These are phyloP conservation scores for Trypanosomatidae sp. DNA, from an alignment of 208 protist genomes.

Conservation along the genomic window DNA sequence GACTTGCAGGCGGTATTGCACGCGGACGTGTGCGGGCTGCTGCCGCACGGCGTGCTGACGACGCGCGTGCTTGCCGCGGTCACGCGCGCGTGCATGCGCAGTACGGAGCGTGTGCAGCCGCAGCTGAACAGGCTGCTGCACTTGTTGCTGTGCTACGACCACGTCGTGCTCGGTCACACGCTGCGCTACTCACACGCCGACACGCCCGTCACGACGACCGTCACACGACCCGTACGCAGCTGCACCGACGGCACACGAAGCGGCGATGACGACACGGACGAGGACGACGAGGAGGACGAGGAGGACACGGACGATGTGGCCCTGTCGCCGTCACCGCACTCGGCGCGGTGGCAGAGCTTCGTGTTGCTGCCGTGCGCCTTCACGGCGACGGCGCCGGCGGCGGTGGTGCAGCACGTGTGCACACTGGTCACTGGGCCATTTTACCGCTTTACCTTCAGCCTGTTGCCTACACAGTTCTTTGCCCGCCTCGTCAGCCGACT, in stretches of 20 bases:
- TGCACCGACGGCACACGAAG: not conserved
- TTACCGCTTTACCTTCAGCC: conserved; percentile 65
- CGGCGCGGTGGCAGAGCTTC: conserved; percentile 23
- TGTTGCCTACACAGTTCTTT: conserved; percentile 69
- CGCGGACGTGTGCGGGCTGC: too few species aligned
- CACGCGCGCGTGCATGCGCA: too few species aligned
- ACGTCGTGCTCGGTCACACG: conserved; percentile 12
- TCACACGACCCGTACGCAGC: too few species aligned
- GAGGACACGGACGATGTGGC: too few species aligned
- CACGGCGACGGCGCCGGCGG: conserved; percentile 17
- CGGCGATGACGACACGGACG: not conserved
- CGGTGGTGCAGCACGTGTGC: conserved; percentile 32
- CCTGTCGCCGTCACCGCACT: too few species aligned
- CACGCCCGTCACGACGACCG: not conserved
- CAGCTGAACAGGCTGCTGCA: conserved; percentile 4
- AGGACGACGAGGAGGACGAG: not conserved
- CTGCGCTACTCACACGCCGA: conserved; percentile 4
- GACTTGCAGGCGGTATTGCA: too few species aligned
- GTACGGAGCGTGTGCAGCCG: too few species aligned
- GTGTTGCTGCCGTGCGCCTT: conserved; percentile 50
- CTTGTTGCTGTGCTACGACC: conserved; percentile 8
- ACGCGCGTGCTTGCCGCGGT: too few species aligned
- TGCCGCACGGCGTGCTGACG: too few species aligned
- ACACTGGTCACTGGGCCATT: conserved; percentile 62
- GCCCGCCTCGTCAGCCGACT: conserved; percentile 44